Evolutionary conservation across 2,329 filamentous ascomycete genomes (phyloP).

Genomic region (Stachybotrys elegans): DNA sequence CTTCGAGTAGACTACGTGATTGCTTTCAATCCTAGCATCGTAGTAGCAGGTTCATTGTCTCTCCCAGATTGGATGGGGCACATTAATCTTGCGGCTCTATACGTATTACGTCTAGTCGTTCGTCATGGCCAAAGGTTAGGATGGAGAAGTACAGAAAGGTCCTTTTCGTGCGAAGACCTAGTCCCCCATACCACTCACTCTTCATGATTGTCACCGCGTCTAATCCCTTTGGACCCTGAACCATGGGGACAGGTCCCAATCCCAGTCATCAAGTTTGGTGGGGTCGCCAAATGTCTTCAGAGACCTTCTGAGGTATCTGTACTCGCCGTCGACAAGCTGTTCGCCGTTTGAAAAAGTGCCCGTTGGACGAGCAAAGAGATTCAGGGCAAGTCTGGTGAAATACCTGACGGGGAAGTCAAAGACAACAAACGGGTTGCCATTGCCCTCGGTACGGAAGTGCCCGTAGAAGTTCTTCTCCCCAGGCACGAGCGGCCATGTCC

Average conservation of each 20-base stretch:
- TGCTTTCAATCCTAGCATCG: too few species aligned
- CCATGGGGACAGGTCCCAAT: conserved; percentile 1
- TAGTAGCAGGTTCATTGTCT: too few species aligned
- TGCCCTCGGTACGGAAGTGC: not conserved
- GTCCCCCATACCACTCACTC: too few species aligned
- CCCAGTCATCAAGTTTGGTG: conserved; percentile 5
- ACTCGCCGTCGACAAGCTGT: conserved; percentile 3
- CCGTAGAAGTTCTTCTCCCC: conserved; percentile 7
- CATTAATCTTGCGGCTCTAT: too few species aligned
- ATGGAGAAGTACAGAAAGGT: too few species aligned
- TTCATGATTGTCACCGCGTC: too few species aligned
- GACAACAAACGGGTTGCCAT: not conserved
- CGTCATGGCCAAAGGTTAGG: too few species aligned
- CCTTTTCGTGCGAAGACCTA: too few species aligned
- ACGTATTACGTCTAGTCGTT: too few species aligned
- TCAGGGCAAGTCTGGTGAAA: not conserved
- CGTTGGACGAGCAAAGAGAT: not conserved
- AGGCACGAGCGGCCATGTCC: conserved; percentile 5
- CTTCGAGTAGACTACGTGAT: too few species aligned
- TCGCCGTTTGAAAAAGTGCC: not conserved
- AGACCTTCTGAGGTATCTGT: conserved; percentile 1
- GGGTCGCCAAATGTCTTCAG: conserved; percentile 5
- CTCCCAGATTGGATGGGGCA: too few species aligned
- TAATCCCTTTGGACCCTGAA: not conserved
- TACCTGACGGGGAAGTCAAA: not conserved